phyloP scores from a whole-genome alignment of 306 rosid genomes.

The Ochetophila trinervis region DNA sequence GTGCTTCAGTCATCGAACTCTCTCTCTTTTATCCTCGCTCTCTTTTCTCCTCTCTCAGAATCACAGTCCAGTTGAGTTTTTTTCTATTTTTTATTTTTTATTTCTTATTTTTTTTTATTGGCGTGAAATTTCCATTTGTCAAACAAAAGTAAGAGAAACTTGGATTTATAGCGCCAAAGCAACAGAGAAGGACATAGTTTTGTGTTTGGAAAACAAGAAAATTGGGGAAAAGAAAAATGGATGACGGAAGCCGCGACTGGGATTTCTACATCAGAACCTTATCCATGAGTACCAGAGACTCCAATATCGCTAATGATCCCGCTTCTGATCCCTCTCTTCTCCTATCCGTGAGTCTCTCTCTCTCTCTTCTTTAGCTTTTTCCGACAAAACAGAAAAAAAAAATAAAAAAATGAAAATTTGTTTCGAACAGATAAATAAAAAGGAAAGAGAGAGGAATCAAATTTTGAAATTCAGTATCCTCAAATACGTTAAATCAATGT shows the following conservation, averaged over 20 bases:
- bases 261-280: conserved; percentile 74
- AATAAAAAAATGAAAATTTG: not conserved
- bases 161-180: not conserved
- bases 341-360: conserved; percentile 51
- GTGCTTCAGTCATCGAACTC: too few relatives aligned
- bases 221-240: conserved; percentile 31
- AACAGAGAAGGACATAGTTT: conserved; percentile 6
- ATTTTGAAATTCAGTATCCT: not conserved
- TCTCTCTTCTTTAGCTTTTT: conserved; percentile 7
- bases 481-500: not conserved
- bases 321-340: conserved; percentile 81
- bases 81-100: too few relatives aligned
- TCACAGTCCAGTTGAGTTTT: too few relatives aligned
- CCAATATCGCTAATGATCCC: conserved; percentile 71
- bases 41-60: too few relatives aligned
- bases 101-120: too few relatives aligned
- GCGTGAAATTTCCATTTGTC: not conserved
- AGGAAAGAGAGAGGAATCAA: not conserved
- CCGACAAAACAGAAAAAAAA: not conserved
- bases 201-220: not conserved
- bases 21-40: too few relatives aligned
- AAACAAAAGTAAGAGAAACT: not conserved
- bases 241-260: conserved; percentile 52
- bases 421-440: too few relatives aligned
- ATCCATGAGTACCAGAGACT: conserved; percentile 68